These are phyloP conservation scores for Micromonas commoda DNA, from an alignment of 139 green algal species.

Conservation along the genomic window DNA sequence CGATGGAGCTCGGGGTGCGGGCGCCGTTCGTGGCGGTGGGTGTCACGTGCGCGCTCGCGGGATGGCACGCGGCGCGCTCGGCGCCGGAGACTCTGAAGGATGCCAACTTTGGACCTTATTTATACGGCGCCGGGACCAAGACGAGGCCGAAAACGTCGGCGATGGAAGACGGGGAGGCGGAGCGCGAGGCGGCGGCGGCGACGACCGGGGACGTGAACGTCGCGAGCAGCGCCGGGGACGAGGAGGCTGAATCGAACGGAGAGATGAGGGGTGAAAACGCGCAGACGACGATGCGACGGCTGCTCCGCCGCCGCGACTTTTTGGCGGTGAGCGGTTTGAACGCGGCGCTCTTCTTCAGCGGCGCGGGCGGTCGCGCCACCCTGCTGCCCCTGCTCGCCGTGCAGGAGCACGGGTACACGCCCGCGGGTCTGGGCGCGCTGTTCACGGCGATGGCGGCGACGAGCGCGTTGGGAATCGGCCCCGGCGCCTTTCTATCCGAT, in stretches of 20 bases:
- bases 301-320: background rate
- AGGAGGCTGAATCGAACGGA: too few relatives aligned
- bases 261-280: background rate
- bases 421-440: background rate
- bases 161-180: too few relatives aligned
- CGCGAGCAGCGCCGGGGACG: too few relatives aligned
- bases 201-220: too few relatives aligned
- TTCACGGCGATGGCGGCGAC: slow-evolving; percentile 19
- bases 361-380: slow-evolving; percentile 1
- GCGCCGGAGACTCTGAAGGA: slow-evolving; percentile 2
- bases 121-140: too few relatives aligned
- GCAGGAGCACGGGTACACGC: background rate
- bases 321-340: slow-evolving; percentile 11
- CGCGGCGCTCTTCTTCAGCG: slow-evolving; percentile 13
- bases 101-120: too few relatives aligned
- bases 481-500: background rate
- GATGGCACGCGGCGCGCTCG: background rate
- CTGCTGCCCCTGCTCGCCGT: slow-evolving; percentile 12
- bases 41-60: background rate
- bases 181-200: too few relatives aligned
- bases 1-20: background rate
- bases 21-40: slow-evolving; percentile 4
- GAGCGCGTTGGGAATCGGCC: background rate
- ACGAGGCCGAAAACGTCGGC: too few relatives aligned
- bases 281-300: background rate